These are phyloP conservation scores for Phylloporus arenicola DNA, from an alignment of 768 basidiomycete species.

Conservation along the genomic window DNA sequence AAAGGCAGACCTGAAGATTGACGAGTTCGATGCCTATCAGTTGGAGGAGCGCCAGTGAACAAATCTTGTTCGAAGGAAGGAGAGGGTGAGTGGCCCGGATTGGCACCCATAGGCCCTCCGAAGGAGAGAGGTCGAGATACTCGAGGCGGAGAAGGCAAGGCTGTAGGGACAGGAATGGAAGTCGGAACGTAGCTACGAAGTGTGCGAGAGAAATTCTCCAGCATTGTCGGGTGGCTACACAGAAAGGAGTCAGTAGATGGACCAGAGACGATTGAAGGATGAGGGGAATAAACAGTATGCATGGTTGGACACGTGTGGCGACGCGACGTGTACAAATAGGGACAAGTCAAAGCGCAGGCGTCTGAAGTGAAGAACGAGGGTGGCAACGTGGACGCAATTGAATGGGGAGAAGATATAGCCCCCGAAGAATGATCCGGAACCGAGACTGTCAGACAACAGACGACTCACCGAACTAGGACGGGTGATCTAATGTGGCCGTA, in stretches of 20 bases:
- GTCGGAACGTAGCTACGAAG: conserved; percentile 52
- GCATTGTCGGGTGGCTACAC: conserved; percentile 43
- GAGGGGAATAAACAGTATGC: neutral
- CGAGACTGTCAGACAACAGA: neutral
- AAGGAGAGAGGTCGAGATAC: conserved; percentile 43
- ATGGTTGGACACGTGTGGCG: conserved; percentile 13
- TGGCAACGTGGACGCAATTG: too few relatives aligned
- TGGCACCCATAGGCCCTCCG: conserved; percentile 36
- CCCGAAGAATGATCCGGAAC: neutral
- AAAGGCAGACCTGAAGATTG: conserved; percentile 9
- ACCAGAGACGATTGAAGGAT: neutral
- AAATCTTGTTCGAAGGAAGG: conserved; percentile 7
- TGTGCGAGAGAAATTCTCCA: conserved; percentile 49
- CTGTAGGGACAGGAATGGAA: conserved; percentile 44
- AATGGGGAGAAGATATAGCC: too few relatives aligned
- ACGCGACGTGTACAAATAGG: conserved; percentile 12
- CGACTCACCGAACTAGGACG: conserved; percentile 28
- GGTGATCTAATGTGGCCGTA: conserved; percentile 29
- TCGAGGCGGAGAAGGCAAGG: conserved; percentile 34
- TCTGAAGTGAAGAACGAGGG: too few relatives aligned
- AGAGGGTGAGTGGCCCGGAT: conserved; percentile 15
- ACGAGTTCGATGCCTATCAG: conserved; percentile 7
- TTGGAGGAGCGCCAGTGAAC: conserved; percentile 6
- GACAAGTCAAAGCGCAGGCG: neutral
- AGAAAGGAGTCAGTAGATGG: conserved; percentile 12